Evolutionary conservation across 345 rosid species (phyloP), one percentile per base, ranked within the genome.

Genomic region (Rhizophora apiculata): DNA sequence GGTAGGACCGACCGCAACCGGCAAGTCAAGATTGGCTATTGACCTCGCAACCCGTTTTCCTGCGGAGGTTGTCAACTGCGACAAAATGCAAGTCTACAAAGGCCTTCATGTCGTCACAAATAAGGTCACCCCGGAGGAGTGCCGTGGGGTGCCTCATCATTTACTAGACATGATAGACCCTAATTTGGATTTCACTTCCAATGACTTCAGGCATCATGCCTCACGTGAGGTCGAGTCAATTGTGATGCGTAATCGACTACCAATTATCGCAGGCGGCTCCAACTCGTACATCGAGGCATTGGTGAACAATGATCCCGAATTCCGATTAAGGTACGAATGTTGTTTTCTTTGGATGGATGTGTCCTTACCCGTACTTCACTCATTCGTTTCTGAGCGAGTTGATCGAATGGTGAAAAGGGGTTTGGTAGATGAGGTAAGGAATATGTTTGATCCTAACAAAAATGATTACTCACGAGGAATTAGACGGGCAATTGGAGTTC

Each of bases 291-390:
- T 94, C 26, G 81, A 87, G 53, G 91, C 91, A 6, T 78, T 94
- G 55, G 93, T 81, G 62, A 84, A 86, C 62, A 72, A 76, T 0
- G 84, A 82, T 61, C 72, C 81, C 13, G 83, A 91, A 21, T 91
- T 94, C 30, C 94, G 72, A n/a, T 68, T 67, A n/a, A 82, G 83
- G 74, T 81, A 89, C 34, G 88, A 85, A 6, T 94, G 89, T 27
- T 89, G 89, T 67, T 89, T 93, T 73, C 70, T 93, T 21, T 91
- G 98, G 97, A 89, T 93, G 20, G 94, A 93, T 31, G 98, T 89
- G 20, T 65, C 86, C 8, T 68, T 71, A 72, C 87, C 84, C 0
- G 87, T 85, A 19, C 74, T 93, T 5, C 69, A 87, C 55, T 74
- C 96, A 3, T 91, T 85, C 19, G 88, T 89, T 29, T 85, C 95